phyloP scores from a whole-genome alignment of 2,329 filamentous ascomycete genomes.

The Colletotrichum phormii region DNA sequence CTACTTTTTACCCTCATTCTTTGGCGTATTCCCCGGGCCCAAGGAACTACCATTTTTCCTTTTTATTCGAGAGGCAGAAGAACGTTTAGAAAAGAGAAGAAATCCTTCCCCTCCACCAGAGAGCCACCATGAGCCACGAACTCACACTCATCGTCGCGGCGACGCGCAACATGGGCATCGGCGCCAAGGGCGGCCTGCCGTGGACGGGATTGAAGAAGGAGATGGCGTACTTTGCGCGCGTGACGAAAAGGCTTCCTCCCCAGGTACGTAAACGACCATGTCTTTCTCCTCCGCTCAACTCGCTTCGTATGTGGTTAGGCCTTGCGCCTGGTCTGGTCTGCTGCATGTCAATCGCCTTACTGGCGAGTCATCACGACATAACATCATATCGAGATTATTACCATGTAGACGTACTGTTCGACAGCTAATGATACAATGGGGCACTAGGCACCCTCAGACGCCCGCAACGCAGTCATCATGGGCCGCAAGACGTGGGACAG shows the following conservation, averaged over 20 bases:
- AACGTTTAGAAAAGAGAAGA: not conserved
- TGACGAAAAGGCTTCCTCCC: conserved; percentile 76
- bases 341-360: too few relatives aligned
- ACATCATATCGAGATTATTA: not conserved
- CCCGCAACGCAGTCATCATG: conserved; percentile 88
- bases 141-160: conserved; percentile 95
- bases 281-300: not conserved
- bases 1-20: not conserved
- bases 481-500: conserved; percentile 97
- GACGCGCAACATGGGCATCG: conserved; percentile 91
- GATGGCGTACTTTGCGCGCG: conserved; percentile 94
- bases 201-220: conserved; percentile 92
- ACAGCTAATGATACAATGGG: not conserved
- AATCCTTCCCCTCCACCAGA: not conserved
- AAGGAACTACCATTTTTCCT: too few relatives aligned
- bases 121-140: conserved; percentile 51
- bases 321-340: too few relatives aligned
- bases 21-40: not conserved
- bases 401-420: not conserved
- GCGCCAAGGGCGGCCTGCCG: conserved; percentile 80
- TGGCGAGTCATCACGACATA: not conserved
- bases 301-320: too few relatives aligned
- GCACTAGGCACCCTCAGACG: conserved; percentile 43
- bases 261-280: conserved; percentile 44
- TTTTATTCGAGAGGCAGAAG: not conserved